Conservation (phyloP, 805 yeast species). For the Isabelozyma pseudorhagii region DNA sequence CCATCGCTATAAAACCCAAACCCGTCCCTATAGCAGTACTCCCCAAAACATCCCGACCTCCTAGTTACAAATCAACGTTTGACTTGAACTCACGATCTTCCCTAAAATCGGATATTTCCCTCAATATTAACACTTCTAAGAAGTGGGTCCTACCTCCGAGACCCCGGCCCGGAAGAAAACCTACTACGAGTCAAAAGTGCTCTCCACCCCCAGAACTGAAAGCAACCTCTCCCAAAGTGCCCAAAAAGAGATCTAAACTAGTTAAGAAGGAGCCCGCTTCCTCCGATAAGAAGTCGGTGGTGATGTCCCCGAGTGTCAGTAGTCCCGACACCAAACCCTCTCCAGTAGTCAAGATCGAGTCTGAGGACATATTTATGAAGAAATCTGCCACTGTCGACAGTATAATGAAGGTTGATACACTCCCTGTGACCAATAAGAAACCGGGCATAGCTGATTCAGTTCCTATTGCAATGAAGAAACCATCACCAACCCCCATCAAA, state of each 20-base stretch:
- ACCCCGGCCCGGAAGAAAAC: conserved; percentile 42
- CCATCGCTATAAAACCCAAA: conserved; percentile 37
- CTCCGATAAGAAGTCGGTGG: not conserved
- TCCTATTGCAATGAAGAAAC: not conserved
- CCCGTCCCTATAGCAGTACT: conserved; percentile 25
- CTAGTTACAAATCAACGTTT: conserved; percentile 10
- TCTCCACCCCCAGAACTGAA: not conserved
- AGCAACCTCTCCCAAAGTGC: too few species aligned
- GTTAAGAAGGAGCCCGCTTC: not conserved
- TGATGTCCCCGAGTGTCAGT: not conserved
- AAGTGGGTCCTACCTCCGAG: conserved; percentile 41
- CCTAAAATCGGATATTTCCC: conserved; percentile 12
- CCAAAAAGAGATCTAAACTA: conserved; percentile 11
- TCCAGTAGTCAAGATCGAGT: not conserved
- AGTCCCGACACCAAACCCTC: not conserved
- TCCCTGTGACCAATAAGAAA: too few species aligned
- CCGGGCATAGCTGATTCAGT: too few species aligned
- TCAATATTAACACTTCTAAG: conserved; percentile 35
- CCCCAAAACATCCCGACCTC: conserved; percentile 23
- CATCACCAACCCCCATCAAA: not conserved
- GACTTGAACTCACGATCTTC: conserved; percentile 18
- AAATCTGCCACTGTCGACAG: not conserved
- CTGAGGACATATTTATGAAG: not conserved
- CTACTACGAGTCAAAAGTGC: conserved; percentile 10
- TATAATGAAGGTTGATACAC: not conserved